These are phyloP conservation scores for Magnusiomyces tetraspermus DNA, from an alignment of 1,139 yeast genomes.

Conservation along the genomic window DNA sequence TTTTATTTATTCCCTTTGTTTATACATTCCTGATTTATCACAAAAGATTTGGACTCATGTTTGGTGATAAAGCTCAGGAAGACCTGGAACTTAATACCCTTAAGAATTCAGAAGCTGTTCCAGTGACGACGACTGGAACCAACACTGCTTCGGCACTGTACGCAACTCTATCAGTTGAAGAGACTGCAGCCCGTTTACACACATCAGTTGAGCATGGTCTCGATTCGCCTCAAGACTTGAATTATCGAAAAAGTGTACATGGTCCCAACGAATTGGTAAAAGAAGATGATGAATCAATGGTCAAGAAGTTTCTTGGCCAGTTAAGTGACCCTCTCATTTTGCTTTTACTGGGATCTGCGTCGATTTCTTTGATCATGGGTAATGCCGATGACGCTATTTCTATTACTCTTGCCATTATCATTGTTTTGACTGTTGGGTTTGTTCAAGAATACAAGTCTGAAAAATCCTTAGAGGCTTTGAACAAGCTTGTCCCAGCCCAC, in stretches of 20 bases:
- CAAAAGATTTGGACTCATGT: not conserved
- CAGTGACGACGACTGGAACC: not conserved
- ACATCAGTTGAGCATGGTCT: slow-evolving; percentile 57
- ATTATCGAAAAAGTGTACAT: slow-evolving; percentile 58
- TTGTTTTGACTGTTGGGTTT: slow-evolving; percentile 91
- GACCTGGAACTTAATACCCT: not conserved
- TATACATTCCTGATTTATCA: not conserved
- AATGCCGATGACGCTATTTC: slow-evolving; percentile 88
- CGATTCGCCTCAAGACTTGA: slow-evolving; percentile 56
- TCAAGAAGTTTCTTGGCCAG: slow-evolving; percentile 60
- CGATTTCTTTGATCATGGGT: slow-evolving; percentile 77
- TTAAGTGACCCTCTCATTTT: slow-evolving; percentile 83
- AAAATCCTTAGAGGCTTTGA: slow-evolving; percentile 82
- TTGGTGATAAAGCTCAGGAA: not conserved
- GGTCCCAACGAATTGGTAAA: slow-evolving; percentile 67
- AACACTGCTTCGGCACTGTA: slow-evolving; percentile 40
- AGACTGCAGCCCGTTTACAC: slow-evolving; percentile 50
- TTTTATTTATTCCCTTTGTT: not conserved
- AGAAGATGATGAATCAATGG: slow-evolving; percentile 67
- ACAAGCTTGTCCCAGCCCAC: slow-evolving; percentile 85
- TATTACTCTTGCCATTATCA: slow-evolving; percentile 76
- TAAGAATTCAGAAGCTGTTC: not conserved
- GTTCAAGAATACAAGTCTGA: slow-evolving; percentile 94
- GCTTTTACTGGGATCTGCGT: slow-evolving; percentile 79
- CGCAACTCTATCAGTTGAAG: slow-evolving; percentile 50